These are phyloP conservation scores for Saccharomyces pastorianus DNA, from an alignment of 1,139 yeast genomes.

Conservation along the genomic window DNA sequence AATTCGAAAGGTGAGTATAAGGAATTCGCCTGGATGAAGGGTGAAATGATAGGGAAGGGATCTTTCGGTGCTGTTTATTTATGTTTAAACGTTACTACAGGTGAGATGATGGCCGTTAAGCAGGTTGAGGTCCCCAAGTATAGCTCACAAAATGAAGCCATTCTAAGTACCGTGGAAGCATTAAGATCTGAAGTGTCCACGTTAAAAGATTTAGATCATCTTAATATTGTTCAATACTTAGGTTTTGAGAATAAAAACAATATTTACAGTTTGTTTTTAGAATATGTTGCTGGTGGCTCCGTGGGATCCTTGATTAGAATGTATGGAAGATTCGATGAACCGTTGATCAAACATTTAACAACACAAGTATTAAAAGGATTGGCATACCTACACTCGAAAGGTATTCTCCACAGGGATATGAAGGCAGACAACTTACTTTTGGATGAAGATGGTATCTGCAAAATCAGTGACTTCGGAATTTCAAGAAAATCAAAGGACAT, in stretches of 20 bases:
- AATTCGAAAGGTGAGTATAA: slow-evolving; percentile 57
- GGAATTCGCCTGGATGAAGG: slow-evolving; percentile 96
- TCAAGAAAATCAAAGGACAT: slow-evolving; percentile 83
- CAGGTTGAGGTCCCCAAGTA: slow-evolving; percentile 68
- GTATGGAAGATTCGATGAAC: slow-evolving; percentile 81
- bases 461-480: slow-evolving; percentile 95
- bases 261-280: slow-evolving; percentile 78
- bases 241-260: slow-evolving; percentile 79
- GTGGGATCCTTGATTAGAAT: slow-evolving; percentile 79
- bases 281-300: slow-evolving; percentile 97
- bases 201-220: slow-evolving; percentile 87
- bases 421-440: slow-evolving; percentile 88
- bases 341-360: slow-evolving; percentile 62
- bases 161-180: slow-evolving; percentile 61
- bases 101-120: slow-evolving; percentile 98
- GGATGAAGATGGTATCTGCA: slow-evolving; percentile 89
- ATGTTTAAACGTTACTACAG: slow-evolving; percentile 90
- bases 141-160: slow-evolving; percentile 39
- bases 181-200: slow-evolving; percentile 88
- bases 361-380: slow-evolving; percentile 77
- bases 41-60: slow-evolving; percentile 93
- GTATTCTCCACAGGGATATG: slow-evolving; percentile 88
- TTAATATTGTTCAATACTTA: slow-evolving; percentile 88
- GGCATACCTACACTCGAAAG: slow-evolving; percentile 75
- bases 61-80: slow-evolving; percentile 94